Evolutionary conservation across 1,284 basidiomycete genomes (phyloP).

Genomic region (Schizophyllum amplum): DNA sequence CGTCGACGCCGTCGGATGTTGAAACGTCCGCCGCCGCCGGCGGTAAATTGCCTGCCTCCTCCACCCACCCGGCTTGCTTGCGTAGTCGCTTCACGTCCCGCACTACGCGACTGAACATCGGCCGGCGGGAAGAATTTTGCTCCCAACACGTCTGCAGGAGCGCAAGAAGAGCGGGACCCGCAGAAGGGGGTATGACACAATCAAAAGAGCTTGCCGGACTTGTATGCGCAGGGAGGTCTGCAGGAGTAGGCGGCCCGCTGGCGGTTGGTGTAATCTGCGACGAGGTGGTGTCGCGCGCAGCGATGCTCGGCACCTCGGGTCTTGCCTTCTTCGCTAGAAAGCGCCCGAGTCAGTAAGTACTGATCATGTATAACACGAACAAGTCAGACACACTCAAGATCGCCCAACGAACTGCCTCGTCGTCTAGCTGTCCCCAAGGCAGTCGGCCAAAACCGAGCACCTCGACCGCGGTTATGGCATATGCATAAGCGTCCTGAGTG

Average conservation of each 20-base stretch:
- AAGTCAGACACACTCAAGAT: conserved; percentile 59
- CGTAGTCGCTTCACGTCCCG: conserved; percentile 30
- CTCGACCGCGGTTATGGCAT: conserved; percentile 64
- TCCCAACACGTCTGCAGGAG: conserved; percentile 45
- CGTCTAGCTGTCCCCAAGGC: conserved; percentile 55
- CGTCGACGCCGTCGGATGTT: too few relatives aligned
- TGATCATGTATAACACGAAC: neutral
- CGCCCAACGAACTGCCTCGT: conserved; percentile 47
- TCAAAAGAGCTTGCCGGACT: neutral
- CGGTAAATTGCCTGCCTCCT: neutral
- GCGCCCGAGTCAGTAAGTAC: too few relatives aligned
- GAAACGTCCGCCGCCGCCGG: too few relatives aligned
- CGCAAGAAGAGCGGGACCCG: conserved; percentile 22
- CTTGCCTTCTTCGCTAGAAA: conserved; percentile 56
- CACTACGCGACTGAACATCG: conserved; percentile 39
- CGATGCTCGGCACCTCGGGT: conserved; percentile 35
- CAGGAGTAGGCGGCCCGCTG: neutral
- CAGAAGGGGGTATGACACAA: conserved; percentile 12
- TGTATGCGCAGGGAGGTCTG: too few relatives aligned
- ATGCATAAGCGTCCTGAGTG: conserved; percentile 64
- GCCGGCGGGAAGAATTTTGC: conserved; percentile 33
- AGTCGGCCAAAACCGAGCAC: conserved; percentile 54
- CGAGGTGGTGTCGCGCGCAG: neutral
- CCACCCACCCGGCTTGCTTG: conserved; percentile 14
- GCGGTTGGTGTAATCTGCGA: neutral